Conservation (phyloP, 805 yeast genomes). For the Saccharomycopsis babjevae region DNA sequence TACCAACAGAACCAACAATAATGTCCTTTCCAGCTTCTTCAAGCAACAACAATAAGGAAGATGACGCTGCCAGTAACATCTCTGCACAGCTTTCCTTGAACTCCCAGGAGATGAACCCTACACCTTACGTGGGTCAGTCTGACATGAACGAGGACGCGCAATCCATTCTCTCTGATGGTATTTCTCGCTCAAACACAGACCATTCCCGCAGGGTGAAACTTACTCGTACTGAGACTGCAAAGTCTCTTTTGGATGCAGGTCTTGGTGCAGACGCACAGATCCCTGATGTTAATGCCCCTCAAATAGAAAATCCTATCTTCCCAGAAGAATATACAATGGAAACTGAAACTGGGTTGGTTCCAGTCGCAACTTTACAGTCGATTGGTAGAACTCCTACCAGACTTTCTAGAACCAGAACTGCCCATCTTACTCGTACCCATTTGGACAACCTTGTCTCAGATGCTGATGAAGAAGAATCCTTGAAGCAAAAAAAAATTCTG, state of each 20-base stretch:
- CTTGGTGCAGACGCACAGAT: conserved; percentile 42
- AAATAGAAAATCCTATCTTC: conserved; percentile 57
- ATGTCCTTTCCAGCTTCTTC: background rate
- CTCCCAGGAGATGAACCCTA: conserved; percentile 22
- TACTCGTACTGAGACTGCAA: conserved; percentile 61
- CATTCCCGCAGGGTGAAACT: conserved; percentile 25
- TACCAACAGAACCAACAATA: background rate
- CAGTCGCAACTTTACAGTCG: conserved; percentile 57
- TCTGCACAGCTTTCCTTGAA: background rate
- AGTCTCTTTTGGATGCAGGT: conserved; percentile 57
- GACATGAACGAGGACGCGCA: conserved; percentile 35
- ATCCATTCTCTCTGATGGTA: conserved; percentile 29
- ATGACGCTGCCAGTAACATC: background rate
- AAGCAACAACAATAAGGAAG: background rate
- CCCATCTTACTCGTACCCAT: conserved; percentile 24
- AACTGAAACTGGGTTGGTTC: conserved; percentile 82
- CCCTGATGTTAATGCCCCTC: conserved; percentile 50
- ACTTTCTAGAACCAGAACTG: conserved; percentile 30
- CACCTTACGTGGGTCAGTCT: conserved; percentile 30
- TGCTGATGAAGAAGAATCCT: conserved; percentile 21
- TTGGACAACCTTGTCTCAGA: conserved; percentile 20
- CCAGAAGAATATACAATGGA: conserved; percentile 90
- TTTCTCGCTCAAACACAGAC: conserved; percentile 21
- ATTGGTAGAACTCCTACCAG: conserved; percentile 45
- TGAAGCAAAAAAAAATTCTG: conserved; percentile 13